Percentiles rank a stretch among this genome's conserved stretches.
Conservation (phyloP, 495 filamentous ascomycete species). For the Tuber brumale region DNA sequence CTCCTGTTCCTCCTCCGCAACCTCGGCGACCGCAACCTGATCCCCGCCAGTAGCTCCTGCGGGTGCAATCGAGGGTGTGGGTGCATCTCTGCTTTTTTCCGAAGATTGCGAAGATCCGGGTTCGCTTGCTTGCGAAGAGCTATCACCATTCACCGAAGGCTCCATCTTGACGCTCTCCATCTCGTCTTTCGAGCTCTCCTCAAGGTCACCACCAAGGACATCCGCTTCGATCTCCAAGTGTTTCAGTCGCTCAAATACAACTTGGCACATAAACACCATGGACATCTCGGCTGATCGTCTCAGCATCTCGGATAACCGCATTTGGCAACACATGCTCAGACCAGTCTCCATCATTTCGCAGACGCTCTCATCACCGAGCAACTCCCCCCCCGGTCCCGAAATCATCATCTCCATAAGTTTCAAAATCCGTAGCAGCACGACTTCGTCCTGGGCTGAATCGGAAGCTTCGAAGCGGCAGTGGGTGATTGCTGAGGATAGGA, state of each 20-base stretch:
- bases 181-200: conserved; percentile 57
- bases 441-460: conserved; percentile 88
- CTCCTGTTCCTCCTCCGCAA: conserved; percentile 45
- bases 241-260: conserved; percentile 88
- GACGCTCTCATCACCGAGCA: conserved; percentile 91
- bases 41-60: conserved; percentile 24
- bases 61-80: conserved; percentile 37
- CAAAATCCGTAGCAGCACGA: conserved; percentile 84
- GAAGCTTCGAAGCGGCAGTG: conserved; percentile 97
- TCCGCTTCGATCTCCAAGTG: conserved; percentile 67
- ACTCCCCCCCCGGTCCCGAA: conserved; percentile 79
- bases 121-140: conserved; percentile 43
- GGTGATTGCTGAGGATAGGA: conserved; percentile 88
- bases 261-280: conserved; percentile 98
- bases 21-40: conserved; percentile 28
- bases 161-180: conserved; percentile 81
- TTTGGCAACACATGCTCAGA: conserved; percentile 93
- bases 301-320: conserved; percentile 81
- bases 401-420: conserved; percentile 98
- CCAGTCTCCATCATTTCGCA: conserved; percentile 99
- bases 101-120: conserved; percentile 47
- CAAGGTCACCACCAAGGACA: conserved; percentile 49
- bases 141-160: conserved; percentile 69
- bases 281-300: conserved; percentile 88
- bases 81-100: conserved; percentile 20